phyloP scores from a whole-genome alignment of 2,329 filamentous ascomycete genomes.

The Colletotrichum higginsianum region DNA sequence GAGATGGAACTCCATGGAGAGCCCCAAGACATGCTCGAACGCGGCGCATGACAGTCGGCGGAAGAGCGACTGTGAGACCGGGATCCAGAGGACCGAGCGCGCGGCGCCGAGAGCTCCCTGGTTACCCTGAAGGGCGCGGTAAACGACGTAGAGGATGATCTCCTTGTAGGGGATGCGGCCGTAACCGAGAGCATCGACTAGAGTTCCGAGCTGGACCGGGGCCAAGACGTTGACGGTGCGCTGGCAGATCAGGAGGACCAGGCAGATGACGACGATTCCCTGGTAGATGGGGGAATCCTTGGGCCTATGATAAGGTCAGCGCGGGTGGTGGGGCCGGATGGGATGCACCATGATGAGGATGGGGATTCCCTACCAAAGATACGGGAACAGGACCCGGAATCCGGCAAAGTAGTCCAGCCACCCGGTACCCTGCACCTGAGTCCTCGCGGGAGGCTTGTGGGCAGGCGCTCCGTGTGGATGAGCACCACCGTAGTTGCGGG shows the following conservation, averaged over 20 bases:
- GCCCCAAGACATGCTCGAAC: conserved; percentile 62
- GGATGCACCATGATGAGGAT: background rate
- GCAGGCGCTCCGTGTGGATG: conserved; percentile 14
- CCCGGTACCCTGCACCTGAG: conserved; percentile 52
- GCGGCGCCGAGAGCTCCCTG: conserved; percentile 60
- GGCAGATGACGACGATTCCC: conserved; percentile 56
- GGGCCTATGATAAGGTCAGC: conserved; percentile 52
- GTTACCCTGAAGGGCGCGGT: conserved; percentile 61
- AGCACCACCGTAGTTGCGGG: conserved; percentile 49
- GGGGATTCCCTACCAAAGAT: conserved; percentile 55
- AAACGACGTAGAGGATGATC: conserved; percentile 60
- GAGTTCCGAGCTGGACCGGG: conserved; percentile 57
- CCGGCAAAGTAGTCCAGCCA: conserved; percentile 64
- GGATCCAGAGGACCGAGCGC: conserved; percentile 63
- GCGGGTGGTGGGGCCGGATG: too few species aligned
- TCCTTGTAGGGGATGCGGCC: conserved; percentile 59
- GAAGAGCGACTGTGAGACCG: conserved; percentile 61
- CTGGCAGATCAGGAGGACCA: conserved; percentile 58
- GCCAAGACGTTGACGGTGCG: conserved; percentile 61
- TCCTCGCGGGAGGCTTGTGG: conserved; percentile 44
- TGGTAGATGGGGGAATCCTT: conserved; percentile 59
- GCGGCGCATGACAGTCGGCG: conserved; percentile 60
- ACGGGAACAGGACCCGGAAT: conserved; percentile 61
- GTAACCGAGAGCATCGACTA: conserved; percentile 58
- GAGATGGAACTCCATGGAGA: conserved; percentile 66